Percentiles rank a stretch among this genome's conserved stretches.
These are phyloP conservation scores for Paxillus ammoniavirescens DNA, from an alignment of 768 basidiomycete species.

Conservation along the genomic window DNA sequence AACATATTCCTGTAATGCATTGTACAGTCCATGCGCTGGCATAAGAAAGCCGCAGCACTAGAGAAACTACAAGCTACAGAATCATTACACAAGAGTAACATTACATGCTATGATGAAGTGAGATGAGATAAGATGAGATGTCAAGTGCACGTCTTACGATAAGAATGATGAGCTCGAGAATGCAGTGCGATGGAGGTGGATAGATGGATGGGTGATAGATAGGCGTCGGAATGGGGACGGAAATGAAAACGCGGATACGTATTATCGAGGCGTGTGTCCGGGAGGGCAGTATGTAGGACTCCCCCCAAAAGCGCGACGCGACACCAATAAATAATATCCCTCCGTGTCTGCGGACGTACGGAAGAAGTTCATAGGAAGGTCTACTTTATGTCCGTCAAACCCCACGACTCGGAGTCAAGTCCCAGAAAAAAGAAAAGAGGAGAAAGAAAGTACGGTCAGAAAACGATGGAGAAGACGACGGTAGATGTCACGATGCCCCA, in stretches of 20 bases:
- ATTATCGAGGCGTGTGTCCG: neutral
- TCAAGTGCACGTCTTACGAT: no score
- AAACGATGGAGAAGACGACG: neutral
- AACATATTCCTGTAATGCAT: no score
- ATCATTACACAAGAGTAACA: neutral
- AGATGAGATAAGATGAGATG: no score
- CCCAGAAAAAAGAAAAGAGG: neutral
- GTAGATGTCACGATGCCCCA: constrained; percentile 3
- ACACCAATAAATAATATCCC: neutral
- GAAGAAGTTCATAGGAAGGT: neutral
- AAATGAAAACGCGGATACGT: neutral
- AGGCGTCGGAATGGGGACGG: neutral
- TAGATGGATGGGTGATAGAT: neutral
- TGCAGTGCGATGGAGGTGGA: neutral
- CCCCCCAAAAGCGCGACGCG: neutral
- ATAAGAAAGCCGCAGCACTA: no score
- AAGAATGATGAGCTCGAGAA: no score
- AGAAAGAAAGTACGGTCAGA: neutral
- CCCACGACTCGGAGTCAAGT: neutral
- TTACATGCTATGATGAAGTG: no score
- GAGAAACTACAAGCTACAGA: neutral
- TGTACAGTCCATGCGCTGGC: no score
- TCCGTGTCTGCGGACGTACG: neutral
- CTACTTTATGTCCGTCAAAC: neutral
- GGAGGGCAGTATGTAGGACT: neutral